These are phyloP conservation scores for Aspergillaceae sp. DNA, from an alignment of 2,329 filamentous ascomycete genomes.

Conservation along the genomic window DNA sequence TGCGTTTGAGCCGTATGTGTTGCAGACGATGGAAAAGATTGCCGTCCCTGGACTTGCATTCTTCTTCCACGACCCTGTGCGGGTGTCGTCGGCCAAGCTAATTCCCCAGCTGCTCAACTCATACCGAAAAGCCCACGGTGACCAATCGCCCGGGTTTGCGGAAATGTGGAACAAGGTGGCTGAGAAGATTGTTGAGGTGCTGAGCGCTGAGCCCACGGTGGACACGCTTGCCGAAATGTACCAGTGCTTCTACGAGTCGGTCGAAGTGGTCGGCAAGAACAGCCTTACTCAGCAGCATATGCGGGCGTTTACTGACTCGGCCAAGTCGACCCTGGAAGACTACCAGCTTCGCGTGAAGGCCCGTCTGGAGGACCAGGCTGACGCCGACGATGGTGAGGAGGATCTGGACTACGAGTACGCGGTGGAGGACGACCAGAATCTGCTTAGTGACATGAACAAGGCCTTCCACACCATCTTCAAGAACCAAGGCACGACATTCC, in stretches of 20 bases:
- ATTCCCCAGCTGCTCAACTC: slow-evolving; percentile 88
- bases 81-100: slow-evolving; percentile 88
- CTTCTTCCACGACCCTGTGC: slow-evolving; percentile 98
- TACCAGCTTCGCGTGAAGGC: slow-evolving; percentile 80
- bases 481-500: slow-evolving; percentile 77
- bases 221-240: slow-evolving; percentile 98
- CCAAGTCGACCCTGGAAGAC: slow-evolving; percentile 78
- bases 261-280: slow-evolving; percentile 84
- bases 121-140: slow-evolving; percentile 85
- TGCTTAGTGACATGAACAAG: slow-evolving; percentile 99
- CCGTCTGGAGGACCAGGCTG: slow-evolving; percentile 74
- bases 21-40: slow-evolving; percentile 93
- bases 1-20: slow-evolving; percentile 83
- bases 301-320: slow-evolving; percentile 76
- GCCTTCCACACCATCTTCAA: slow-evolving; percentile 99
- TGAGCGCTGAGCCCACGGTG: slow-evolving; percentile 87
- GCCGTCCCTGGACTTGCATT: slow-evolving; percentile 88
- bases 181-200: slow-evolving; percentile 84
- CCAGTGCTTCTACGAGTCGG: slow-evolving; percentile 97
- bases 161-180: slow-evolving; percentile 77
- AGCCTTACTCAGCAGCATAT: slow-evolving; percentile 73
- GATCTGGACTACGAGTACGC: slow-evolving; percentile 82
- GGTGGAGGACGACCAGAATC: slow-evolving; percentile 92
- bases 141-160: slow-evolving; percentile 67
- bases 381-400: slow-evolving; percentile 82